Conservation (phyloP, 2,329 filamentous ascomycete genomes). For the Lachnellula hyalina region DNA sequence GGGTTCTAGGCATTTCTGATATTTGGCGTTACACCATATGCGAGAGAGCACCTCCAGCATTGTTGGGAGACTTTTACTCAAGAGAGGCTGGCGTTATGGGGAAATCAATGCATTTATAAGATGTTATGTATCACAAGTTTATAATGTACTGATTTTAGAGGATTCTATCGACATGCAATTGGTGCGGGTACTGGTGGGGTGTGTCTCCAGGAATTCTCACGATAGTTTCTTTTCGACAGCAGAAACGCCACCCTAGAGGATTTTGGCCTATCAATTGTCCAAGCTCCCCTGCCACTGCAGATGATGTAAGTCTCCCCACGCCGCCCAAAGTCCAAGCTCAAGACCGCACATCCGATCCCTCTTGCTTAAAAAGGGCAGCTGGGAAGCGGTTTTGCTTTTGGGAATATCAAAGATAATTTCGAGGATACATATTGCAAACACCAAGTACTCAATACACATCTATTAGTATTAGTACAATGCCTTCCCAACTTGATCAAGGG, state of each 20-base stretch:
- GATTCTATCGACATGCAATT: neutral
- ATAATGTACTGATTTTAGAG: constrained; percentile 7
- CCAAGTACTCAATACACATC: neutral
- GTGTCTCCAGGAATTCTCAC: neutral
- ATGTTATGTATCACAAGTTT: constrained; percentile 17
- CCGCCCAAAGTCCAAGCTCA: neutral
- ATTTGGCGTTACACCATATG: constrained; percentile 7
- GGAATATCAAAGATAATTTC: neutral
- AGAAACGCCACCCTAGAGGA: constrained; percentile 1
- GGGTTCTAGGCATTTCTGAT: constrained; percentile 5
- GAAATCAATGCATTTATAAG: constrained; percentile 9
- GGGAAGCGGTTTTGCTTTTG: neutral
- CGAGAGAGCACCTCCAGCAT: neutral
- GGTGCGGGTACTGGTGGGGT: constrained; percentile 5
- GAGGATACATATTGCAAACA: neutral
- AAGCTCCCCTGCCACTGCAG: neutral
- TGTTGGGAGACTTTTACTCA: neutral
- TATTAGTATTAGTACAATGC: constrained; percentile 27
- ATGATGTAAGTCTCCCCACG: constrained; percentile 1
- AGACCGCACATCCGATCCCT: neutral
- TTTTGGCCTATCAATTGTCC: constrained; percentile 5
- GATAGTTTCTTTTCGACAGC: neutral
- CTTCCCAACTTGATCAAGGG: constrained; percentile 32
- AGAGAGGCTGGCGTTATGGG: constrained; percentile 13
- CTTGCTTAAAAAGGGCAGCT: neutral